Conservation (phyloP, 257 asterid genomes). For the Gynochthodes officinalis region DNA sequence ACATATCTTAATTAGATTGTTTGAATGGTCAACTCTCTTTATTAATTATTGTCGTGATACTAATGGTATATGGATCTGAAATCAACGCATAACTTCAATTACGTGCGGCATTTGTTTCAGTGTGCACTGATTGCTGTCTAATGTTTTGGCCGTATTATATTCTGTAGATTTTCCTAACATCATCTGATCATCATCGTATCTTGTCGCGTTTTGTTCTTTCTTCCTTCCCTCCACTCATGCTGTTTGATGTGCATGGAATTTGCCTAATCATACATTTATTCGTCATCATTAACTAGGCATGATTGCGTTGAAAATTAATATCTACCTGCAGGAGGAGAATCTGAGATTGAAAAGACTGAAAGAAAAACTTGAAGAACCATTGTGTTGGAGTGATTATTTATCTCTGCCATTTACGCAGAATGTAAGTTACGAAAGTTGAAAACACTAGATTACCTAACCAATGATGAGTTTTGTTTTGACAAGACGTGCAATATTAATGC, state of each 20-base stretch:
- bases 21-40: neutral
- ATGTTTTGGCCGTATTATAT: neutral
- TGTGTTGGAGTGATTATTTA: conserved; percentile 63
- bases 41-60: conserved; percentile 3
- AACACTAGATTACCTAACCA: neutral
- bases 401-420: conserved; percentile 73
- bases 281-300: too few relatives aligned
- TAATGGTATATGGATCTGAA: neutral
- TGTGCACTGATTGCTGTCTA: neutral
- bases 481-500: too few relatives aligned
- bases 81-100: neutral
- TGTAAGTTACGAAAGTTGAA: conserved; percentile 32
- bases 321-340: conserved; percentile 74
- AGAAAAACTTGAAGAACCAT: conserved; percentile 57
- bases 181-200: too few relatives aligned
- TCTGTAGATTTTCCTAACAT: neutral
- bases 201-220: too few relatives aligned
- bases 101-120: neutral
- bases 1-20: neutral
- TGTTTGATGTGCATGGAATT: too few relatives aligned
- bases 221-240: too few relatives aligned
- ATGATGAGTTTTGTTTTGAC: too few relatives aligned
- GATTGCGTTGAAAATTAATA: too few relatives aligned
- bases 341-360: conserved; percentile 46
- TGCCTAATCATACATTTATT: too few relatives aligned